A percentile compares a stretch with the other conserved stretches of the same genome.
Evolutionary conservation across 768 basidiomycete species (phyloP).

Genomic region (Xanthoconium purpureum): DNA sequence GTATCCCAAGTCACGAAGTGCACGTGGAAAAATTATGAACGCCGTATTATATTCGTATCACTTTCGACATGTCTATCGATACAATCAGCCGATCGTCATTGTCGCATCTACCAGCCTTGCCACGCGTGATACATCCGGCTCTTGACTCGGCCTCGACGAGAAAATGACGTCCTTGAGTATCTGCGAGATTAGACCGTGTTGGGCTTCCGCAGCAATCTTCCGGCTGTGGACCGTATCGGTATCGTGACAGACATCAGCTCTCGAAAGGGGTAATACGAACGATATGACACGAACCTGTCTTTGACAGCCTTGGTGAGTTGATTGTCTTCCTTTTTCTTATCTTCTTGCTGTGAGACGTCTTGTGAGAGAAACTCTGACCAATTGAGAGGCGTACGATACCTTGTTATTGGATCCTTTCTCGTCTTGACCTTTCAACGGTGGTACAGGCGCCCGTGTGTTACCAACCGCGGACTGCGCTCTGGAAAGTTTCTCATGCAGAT

Average conservation of each 20-base stretch:
- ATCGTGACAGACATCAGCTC: not conserved
- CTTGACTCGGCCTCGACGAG: conserved; percentile 45
- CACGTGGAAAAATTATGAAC: too few relatives aligned
- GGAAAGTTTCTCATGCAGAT: conserved; percentile 85
- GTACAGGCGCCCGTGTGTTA: conserved; percentile 56
- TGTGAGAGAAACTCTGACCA: not conserved
- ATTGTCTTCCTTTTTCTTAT: conserved; percentile 86
- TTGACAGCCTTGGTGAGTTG: conserved; percentile 85
- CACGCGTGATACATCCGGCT: conserved; percentile 21
- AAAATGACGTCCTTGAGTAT: conserved; percentile 93
- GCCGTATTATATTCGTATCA: not conserved
- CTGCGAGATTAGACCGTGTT: conserved; percentile 91
- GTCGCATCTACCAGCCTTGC: conserved; percentile 36
- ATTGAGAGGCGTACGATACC: conserved; percentile 29
- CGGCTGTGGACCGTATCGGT: conserved; percentile 45
- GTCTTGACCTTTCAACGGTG: conserved; percentile 51
- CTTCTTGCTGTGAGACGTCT: conserved; percentile 39
- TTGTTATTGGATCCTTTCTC: conserved; percentile 39
- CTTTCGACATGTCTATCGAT: not conserved
- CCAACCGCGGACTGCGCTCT: conserved; percentile 62
- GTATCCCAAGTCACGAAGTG: too few relatives aligned
- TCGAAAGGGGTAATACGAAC: not conserved
- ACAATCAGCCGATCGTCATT: conserved; percentile 31
- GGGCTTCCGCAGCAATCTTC: conserved; percentile 86
- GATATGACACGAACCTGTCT: conserved; percentile 61